A percentile compares a stretch with the other conserved stretches of the same genome.
Evolutionary conservation across 139 green algal species (phyloP).

Genomic region (Ettlia oleoabundans): DNA sequence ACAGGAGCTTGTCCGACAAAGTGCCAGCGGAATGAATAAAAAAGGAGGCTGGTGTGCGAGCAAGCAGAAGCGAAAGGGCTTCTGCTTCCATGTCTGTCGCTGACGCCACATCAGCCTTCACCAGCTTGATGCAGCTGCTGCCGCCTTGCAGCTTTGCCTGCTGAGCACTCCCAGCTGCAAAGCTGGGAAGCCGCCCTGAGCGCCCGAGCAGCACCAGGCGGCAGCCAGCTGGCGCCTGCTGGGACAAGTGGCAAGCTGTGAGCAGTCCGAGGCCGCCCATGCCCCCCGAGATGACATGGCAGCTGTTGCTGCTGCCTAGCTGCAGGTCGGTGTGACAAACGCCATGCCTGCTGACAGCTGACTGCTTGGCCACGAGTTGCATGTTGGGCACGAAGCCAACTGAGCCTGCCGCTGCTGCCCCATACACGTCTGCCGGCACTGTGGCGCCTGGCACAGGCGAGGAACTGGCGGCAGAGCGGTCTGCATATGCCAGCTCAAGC

Average conservation of each 20-base stretch:
- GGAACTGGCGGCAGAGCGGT: not conserved
- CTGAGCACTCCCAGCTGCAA: not conserved
- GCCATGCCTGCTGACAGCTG: too few relatives aligned
- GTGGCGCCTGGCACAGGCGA: not conserved
- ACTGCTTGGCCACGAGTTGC: not conserved
- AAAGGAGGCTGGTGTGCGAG: not conserved
- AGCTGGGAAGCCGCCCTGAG: not conserved
- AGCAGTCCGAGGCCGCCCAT: conserved; percentile 59
- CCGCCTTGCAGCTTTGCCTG: not conserved
- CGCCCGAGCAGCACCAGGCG: conserved; percentile 26
- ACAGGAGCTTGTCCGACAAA: conserved; percentile 72
- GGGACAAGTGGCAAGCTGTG: conserved; percentile 68
- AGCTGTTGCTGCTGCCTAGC: conserved; percentile 70
- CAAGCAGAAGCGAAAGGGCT: not conserved
- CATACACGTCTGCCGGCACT: not conserved
- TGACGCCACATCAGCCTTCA: not conserved
- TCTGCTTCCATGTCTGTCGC: not conserved
- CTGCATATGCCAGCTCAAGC: not conserved
- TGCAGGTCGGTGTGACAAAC: too few relatives aligned
- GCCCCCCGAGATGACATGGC: conserved; percentile 71
- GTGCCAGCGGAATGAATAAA: conserved; percentile 74
- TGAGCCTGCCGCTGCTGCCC: not conserved
- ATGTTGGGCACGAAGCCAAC: not conserved
- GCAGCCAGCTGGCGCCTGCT: conserved; percentile 2
- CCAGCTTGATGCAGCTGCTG: not conserved